Evolutionary conservation across 805 yeast genomes (phyloP), one percentile per base, ranked within the genome.

Genomic region (Yamadazyma sp.): DNA sequence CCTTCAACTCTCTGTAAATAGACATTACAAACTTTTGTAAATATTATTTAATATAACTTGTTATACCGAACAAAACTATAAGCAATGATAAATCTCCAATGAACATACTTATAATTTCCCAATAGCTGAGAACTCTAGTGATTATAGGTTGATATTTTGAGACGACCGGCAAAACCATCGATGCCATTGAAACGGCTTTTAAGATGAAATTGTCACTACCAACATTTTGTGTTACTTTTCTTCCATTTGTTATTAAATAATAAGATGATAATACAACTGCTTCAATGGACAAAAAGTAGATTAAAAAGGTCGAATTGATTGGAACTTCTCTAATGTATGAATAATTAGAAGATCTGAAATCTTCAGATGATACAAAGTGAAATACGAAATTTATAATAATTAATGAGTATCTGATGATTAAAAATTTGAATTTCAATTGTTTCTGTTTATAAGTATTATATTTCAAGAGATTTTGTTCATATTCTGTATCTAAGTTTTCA

Each of bases 41-140:
- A n/a, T n/a, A 21, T 24, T 17, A 35, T 16, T 26, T 26, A 10
- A 24, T 3, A 15, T 13, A 43, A 44, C 70, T 66, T 11, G 51
- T 35, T 11, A 65, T 35, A 1, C 72, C 73, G 48, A 65, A 67
- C 30, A 63, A 46, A 14, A 67, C 56, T 23, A 64, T 60, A 14
- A 65, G 49, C 15, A 66, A 51, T 27, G 62, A 51, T 23, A 65
- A 26, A 45, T 67, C 73, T 17, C 64, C 64, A 14, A 64, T 26
- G 19, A 67, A 35, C 42, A 67, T 63, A 27, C 58, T 49, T 12
- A 62, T 42, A 5, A 67, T 46, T 25, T 64, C 69, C 55, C 63
- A 62, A 47, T 67, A 67, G 8, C 56, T 56, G 42, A 64, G 45
- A 11, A 53, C 35, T 16, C 48, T 48, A 16, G 51, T 49, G 16